phyloP scores from a whole-genome alignment of 495 filamentous ascomycete genomes.

The Penicillium salamii region DNA sequence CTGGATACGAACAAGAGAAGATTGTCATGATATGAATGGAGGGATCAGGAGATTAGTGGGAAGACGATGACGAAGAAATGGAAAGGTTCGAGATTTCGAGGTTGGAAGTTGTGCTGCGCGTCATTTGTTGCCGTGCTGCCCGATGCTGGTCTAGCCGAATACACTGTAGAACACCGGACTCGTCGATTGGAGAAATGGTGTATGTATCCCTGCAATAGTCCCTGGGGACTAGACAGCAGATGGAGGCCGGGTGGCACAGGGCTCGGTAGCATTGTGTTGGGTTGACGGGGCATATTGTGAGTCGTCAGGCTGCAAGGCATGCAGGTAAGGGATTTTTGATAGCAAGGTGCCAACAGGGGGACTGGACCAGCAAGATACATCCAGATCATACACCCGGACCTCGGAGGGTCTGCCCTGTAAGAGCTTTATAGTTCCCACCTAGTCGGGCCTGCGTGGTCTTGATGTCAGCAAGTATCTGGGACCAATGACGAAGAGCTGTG shows the following conservation, averaged over 20 bases:
- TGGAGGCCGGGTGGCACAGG: conserved; percentile 28
- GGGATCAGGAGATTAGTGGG: conserved; percentile 9
- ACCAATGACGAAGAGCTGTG: conserved; percentile 19
- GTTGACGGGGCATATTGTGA: conserved; percentile 22
- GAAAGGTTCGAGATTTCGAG: not conserved
- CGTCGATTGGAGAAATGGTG: no score
- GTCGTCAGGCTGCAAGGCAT: conserved; percentile 32
- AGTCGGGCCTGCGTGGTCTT: conserved; percentile 9
- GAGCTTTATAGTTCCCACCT: conserved; percentile 1
- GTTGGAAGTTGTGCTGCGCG: conserved; percentile 11
- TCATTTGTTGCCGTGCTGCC: conserved; percentile 24
- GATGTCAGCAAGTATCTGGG: conserved; percentile 21
- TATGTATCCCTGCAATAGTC: conserved; percentile 9
- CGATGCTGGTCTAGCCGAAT: conserved; percentile 9
- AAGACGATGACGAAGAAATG: conserved; percentile 13
- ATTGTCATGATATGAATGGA: conserved; percentile 11
- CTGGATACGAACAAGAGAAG: not conserved
- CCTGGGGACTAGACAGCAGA: conserved; percentile 7
- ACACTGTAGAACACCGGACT: no score
- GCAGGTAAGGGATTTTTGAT: conserved; percentile 12
- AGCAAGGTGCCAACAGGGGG: conserved; percentile 5
- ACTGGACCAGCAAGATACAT: not conserved
- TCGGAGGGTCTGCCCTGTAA: conserved; percentile 15
- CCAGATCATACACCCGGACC: conserved; percentile 3
- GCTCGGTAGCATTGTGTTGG: conserved; percentile 19